These are phyloP conservation scores for Psilocybe mexicana DNA, from an alignment of 1,284 basidiomycete genomes.

Conservation along the genomic window DNA sequence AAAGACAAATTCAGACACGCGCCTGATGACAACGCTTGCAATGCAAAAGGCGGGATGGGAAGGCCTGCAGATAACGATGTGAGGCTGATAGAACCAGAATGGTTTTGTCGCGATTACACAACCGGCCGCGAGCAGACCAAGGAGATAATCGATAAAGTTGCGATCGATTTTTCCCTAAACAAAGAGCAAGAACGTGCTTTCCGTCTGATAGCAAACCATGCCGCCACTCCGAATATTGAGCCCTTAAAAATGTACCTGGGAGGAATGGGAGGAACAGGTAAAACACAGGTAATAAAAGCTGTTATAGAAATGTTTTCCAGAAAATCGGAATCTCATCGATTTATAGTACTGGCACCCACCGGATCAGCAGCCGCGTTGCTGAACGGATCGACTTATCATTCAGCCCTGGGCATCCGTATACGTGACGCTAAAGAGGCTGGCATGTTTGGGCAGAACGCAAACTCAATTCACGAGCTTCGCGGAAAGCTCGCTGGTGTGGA, in stretches of 20 bases:
- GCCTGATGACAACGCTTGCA: no score
- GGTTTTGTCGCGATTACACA: background rate
- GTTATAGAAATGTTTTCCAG: conserved; percentile 26
- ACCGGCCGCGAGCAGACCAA: background rate
- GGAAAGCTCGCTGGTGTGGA: conserved; percentile 26
- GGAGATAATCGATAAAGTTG: conserved; percentile 6
- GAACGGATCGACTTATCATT: conserved; percentile 20
- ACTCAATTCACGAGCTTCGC: conserved; percentile 1
- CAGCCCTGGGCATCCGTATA: conserved; percentile 8
- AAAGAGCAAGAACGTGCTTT: conserved; percentile 32
- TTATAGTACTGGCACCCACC: conserved; percentile 23
- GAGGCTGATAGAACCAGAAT: no score
- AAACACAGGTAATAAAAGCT: conserved; percentile 35
- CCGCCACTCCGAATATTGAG: conserved; percentile 4
- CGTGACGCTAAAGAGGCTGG: background rate
- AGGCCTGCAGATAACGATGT: conserved; percentile 1
- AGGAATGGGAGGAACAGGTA: conserved; percentile 39
- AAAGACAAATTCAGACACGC: no score
- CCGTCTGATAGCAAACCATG: conserved; percentile 28
- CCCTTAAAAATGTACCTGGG: conserved; percentile 38
- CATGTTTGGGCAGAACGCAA: background rate
- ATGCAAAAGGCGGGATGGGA: no score
- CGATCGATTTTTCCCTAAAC: conserved; percentile 24
- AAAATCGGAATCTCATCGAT: conserved; percentile 23
- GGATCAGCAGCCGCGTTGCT: conserved; percentile 16